Evolutionary conservation across 306 rosid genomes (phyloP), one percentile per base, ranked within the genome.

Genomic region (Cucumis hystrix): DNA sequence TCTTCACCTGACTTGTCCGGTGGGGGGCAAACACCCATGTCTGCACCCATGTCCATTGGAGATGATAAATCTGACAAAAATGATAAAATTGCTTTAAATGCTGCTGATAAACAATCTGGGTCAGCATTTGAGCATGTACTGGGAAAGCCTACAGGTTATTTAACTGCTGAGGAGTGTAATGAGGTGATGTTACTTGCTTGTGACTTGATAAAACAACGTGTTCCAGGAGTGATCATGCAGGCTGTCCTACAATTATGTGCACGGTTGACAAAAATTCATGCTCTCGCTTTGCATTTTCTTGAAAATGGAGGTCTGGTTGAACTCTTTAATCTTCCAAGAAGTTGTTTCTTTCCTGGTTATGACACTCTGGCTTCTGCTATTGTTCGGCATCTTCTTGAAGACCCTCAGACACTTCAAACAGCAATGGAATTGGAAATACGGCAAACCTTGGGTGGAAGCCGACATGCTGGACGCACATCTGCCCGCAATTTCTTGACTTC

Each of bases 371-470:
- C 91, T 66, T 91, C 99, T 79, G 92, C 97, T 81, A 91, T 96
- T 79, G 97, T 96, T 75, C 93, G 96, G 17, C 99, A 92, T 89
- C 98, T 96, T 69, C 97, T 96, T 75, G 99, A 96, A 88, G 99
- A 96, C 85, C 99, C 97, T 28, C 99, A 96, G 71, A 96, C 99
- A 23, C 88, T 96, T 78, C 99, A 96, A 85, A 88, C 88, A 55
- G 98, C 98, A 43, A 96, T 96, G 98, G 99, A 96, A 76, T 88
- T 88, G 87, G 99, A 92, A 85, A 92, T 96, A 82, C 88, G 92
- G 0, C 99, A 96, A 83, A 84, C 85, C 73, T 89, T 92, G 83
- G 85, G 88, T 81, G 96, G 93, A 78, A 95, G 90, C 81, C 87
- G 96, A 33, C 97, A 88, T 81, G 80, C 93, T 59, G 99, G 93